Evolutionary conservation across 345 rosid genomes (phyloP), one percentile per base, ranked within the genome.

Genomic region (Ailanthus altissimus): DNA sequence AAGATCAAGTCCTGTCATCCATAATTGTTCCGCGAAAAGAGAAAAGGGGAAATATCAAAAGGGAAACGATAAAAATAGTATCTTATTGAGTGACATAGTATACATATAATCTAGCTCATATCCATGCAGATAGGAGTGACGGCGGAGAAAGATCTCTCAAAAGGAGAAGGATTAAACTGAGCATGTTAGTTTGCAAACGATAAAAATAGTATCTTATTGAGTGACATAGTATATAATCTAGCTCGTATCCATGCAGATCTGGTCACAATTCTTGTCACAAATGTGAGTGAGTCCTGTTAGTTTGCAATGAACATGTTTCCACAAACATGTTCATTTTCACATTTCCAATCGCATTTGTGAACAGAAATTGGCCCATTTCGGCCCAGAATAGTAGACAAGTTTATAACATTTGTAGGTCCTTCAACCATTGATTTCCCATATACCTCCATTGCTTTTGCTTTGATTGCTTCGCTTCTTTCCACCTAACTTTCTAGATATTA

Each of bases 251-350:
- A 93, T 93, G 81, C 97, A n/a, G n/a, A n/a, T n/a, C n/a, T n/a
- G n/a, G n/a, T 96, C 81, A 87, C 99, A 96, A 80, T 96, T 93
- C 94, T 93, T 93, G 97, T 96, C 99, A 81, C 99, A 96, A 84
- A 96, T 92, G 86, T 96, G 98, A 70, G 97, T 92, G 54, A 92
- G 82, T 20, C 94, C 97, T 32, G 98, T 96, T 85, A 93, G 86
- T 86, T 91, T 93, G 91, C 99, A 92, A 86, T 91, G 80, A 87
- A 92, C 94, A 96, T 92, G 85, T 96, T 96, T 77, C 97, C 99
- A 72, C 92, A 88, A 12, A 93, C 89, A 79, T 80, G 93, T 20
- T 96, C 99, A 76, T 92, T 96, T 81, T 88, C 84, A 81, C 99
- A 96, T 85, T 96, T 93, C 94, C 97, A 87, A 65, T 91, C 91